A percentile compares a stretch with the other conserved stretches of the same genome.
These are phyloP conservation scores for Hordeum marinum DNA, from an alignment of 176 grass and related monocot species.

Conservation along the genomic window DNA sequence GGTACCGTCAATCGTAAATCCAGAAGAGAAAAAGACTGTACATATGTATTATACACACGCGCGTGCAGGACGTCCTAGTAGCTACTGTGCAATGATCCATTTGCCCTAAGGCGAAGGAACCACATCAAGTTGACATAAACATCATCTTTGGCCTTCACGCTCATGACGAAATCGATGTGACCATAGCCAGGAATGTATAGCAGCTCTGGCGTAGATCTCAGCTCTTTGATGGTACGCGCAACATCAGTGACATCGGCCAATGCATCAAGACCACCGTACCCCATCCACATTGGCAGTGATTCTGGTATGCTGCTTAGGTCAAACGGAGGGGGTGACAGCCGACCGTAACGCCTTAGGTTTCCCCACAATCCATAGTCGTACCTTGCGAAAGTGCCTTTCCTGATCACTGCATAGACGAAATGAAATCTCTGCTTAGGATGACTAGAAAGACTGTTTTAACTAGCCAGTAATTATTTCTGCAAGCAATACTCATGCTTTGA, in stretches of 20 bases:
- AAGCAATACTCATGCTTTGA: background rate
- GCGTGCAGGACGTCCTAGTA: slow-evolving; percentile 31
- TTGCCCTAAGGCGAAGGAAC: slow-evolving; percentile 65
- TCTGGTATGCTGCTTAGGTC: slow-evolving; percentile 59
- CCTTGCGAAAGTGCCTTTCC: slow-evolving; percentile 79
- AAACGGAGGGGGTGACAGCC: slow-evolving; percentile 48
- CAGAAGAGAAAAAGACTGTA: background rate
- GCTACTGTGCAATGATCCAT: slow-evolving; percentile 45
- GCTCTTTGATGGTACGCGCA: slow-evolving; percentile 46
- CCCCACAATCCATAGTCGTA: slow-evolving; percentile 71
- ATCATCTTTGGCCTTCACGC: slow-evolving; percentile 69
- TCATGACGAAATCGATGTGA: slow-evolving; percentile 68
- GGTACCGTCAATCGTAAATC: background rate
- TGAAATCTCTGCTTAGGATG: background rate
- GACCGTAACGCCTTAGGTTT: slow-evolving; percentile 55
- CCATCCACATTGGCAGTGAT: slow-evolving; percentile 79
- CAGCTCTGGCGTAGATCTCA: slow-evolving; percentile 61
- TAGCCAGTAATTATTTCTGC: background rate
- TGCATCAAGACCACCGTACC: slow-evolving; percentile 74
- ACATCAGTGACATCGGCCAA: slow-evolving; percentile 76
- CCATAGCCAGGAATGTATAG: slow-evolving; percentile 74
- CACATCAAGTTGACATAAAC: slow-evolving; percentile 61
- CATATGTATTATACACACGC: background rate
- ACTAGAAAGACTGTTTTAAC: background rate
- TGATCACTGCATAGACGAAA: slow-evolving; percentile 58